Base-by-base conservation (phyloP, 352 stramenopile species). In the Globisporangium barbulae region DNA sequence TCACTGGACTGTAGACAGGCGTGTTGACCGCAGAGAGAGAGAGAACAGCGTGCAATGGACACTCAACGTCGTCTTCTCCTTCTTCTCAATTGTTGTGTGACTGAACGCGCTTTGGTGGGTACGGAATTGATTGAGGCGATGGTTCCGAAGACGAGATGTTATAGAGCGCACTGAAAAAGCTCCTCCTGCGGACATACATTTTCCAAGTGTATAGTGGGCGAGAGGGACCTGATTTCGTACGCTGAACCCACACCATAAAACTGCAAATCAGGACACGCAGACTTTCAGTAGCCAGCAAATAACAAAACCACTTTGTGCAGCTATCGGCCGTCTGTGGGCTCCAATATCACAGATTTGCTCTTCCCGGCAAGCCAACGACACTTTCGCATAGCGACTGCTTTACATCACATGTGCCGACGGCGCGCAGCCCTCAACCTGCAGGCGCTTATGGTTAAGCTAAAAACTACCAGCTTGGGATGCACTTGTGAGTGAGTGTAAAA, bases 101-200 rank as follows among this genome's bases (percentile, higher is more conserved):
- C 39, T 8, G 7, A 44, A 19, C 15, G 39, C 39, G 1, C 31
- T 37, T 41, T 41, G 22, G 48, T 55, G 50, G 50, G 50, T 57
- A 30, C 50, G 50, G 17, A 44, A 44, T 8, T 12, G 37, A 17
- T 17, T 6, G 17, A 13, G 15, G 17, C 17, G 15, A 22, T 5
- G 50, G 50, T 57, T 57, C 50, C 30, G 50, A 57, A 41, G 30
- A 30, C 8, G 31, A 57, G 50, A 57, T 57, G 50, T 57, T 57
- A 57, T 57, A 57, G 50, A 57, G 50, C 50, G 8, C 30, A 41
- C 9, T 25, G n/a, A 21, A 41, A 41, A 41, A 41, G 8, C 35
- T 9, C 35, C 8, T 41, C 0, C 35, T 9, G 35, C 35, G 28
- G 7, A 3, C 30, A 57, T 57, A 57, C 50, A 30, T 25, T 28